Evolutionary conservation across 2,329 filamentous ascomycete genomes (phyloP).

Genomic region (Fusarium irregulare): DNA sequence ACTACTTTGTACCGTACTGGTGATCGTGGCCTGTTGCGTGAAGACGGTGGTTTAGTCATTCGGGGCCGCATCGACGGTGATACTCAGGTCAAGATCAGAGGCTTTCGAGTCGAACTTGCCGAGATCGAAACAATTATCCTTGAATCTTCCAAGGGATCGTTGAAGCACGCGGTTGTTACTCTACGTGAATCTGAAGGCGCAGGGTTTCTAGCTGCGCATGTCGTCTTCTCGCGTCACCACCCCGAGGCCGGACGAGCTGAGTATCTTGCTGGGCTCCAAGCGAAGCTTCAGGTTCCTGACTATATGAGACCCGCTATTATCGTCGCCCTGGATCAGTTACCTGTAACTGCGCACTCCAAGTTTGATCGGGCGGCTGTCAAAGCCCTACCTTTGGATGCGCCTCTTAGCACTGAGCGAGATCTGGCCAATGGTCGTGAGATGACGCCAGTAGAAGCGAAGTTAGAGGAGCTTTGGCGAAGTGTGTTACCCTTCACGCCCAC

Average conservation of each 20-base stretch:
- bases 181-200: background rate
- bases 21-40: slow-evolving; percentile 34
- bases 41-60: slow-evolving; percentile 51
- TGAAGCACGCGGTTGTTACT: background rate
- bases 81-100: slow-evolving; percentile 59
- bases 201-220: background rate
- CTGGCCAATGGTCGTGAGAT: background rate
- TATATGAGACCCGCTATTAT: background rate
- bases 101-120: slow-evolving; percentile 58
- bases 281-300: background rate
- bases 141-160: background rate
- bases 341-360: background rate
- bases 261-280: background rate
- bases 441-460: background rate
- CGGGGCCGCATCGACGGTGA: slow-evolving; percentile 54
- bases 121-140: slow-evolving; percentile 47
- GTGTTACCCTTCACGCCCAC: background rate
- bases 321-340: background rate
- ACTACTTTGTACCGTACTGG: slow-evolving; percentile 27
- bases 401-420: background rate
- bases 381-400: background rate
- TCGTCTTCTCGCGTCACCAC: background rate
- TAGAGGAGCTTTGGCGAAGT: background rate
- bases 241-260: background rate
- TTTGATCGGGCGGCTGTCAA: background rate